Conservation (phyloP, 2,329 filamentous ascomycete genomes). For the Colletotrichum salicis region DNA sequence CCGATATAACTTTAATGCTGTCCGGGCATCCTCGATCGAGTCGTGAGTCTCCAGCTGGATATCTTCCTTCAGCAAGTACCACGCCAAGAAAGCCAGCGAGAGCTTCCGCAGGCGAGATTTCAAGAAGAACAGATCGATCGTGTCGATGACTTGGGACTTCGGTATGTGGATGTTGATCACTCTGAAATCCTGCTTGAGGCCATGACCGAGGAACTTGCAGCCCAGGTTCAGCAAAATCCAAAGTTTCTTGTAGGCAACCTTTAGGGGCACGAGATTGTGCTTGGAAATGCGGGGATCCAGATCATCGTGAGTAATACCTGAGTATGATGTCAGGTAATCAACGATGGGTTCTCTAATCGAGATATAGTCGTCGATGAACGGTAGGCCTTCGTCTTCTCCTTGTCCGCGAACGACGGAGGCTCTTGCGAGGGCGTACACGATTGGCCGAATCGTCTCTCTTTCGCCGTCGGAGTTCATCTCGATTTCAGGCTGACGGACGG, state of each 20-base stretch:
- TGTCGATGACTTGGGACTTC: conserved; percentile 90
- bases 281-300: conserved; percentile 81
- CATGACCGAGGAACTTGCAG: conserved; percentile 93
- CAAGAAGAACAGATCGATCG: conserved; percentile 90
- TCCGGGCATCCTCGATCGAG: conserved; percentile 93
- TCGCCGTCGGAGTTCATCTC: conserved; percentile 96
- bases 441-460: conserved; percentile 90
- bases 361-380: conserved; percentile 98
- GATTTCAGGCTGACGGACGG: conserved; percentile 91
- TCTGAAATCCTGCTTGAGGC: conserved; percentile 93
- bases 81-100: conserved; percentile 89
- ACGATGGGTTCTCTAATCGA: conserved; percentile 89
- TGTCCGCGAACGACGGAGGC: conserved; percentile 88
- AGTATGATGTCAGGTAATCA: conserved; percentile 94
- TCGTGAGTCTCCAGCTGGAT: conserved; percentile 95
- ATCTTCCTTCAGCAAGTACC: conserved; percentile 89
- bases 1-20: conserved; percentile 86
- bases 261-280: conserved; percentile 87
- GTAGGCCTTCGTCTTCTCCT: conserved; percentile 80
- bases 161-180: conserved; percentile 98
- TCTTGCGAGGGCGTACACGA: conserved; percentile 89
- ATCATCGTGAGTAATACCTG: conserved; percentile 87
- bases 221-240: conserved; percentile 96
- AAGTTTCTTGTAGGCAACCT: conserved; percentile 96
- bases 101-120: conserved; percentile 84